Evolutionary conservation across 2,329 filamentous ascomycete genomes (phyloP), one percentile per base, ranked within the genome.

Genomic region (Botrytis galanthina): DNA sequence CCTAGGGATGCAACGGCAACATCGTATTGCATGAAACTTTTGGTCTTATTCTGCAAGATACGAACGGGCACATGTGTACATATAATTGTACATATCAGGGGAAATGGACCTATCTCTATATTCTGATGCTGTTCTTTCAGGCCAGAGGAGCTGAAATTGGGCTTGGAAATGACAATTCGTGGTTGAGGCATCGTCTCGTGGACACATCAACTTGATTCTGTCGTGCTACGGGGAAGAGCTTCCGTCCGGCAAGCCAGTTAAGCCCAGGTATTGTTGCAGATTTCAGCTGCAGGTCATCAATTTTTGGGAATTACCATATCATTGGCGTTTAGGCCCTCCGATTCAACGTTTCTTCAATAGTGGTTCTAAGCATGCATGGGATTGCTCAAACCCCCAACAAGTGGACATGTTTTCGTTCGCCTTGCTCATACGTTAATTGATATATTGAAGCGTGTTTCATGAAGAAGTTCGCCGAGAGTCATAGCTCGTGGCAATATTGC

Each of bases 231-330:
- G 71, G 71, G 66, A 73, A 73, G n/a, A 63, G 64, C 66, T 73
- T 73, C 71, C 71, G 66, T 57, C 46, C 46, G 20, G 42, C 62
- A 60, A 72, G 51, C 51, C 62, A 62, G 20, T 67, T 16, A 46
- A 51, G 71, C 57, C 66, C 44, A 42, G 66, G 64, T 44, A 39
- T 70, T 16, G 59, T 70, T 73, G 71, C 66, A 70, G 57, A 73
- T 70, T 73, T 63, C 64, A 62, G 71, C 64, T 73, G 71, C 71
- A 73, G 71, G 66, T 57, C 64, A 70, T 73, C 66, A 70, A 73
- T 37, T 63, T 70, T 63, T 70, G 71, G 66, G 66, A 70, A 60
- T 51, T 42, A 60, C 46, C 35, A 72, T 62, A 63, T 62, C 71
- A 73, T 73, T 73, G 71, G 71, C 71, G 71, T 42, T 70, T 32